Evolutionary conservation across 2,329 filamentous ascomycete species (phyloP), one percentile per base, ranked within the genome.

Genomic region (Hirsutella rhossiliensis): DNA sequence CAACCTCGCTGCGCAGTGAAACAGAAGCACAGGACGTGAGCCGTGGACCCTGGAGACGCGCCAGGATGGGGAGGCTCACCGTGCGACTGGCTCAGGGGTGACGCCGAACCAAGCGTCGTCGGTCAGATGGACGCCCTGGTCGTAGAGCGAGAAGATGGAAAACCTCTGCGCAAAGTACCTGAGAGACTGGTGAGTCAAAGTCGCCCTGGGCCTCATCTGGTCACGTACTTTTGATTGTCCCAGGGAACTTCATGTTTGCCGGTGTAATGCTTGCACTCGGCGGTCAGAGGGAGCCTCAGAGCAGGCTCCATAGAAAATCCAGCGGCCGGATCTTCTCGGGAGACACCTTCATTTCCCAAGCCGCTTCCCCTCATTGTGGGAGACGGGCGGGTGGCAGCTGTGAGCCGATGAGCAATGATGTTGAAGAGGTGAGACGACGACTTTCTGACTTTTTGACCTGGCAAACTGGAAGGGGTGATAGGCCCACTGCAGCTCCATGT

Each of bases 101-200:
- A 97, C 89, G 44, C 89, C 92, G 61, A 92, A 98, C 92, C 92
- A 98, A 43, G 88, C 84, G 64, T 90, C 83, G 60, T 94, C 82
- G 0, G 94, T 98, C 72, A 98, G 79, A 70, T 80, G 83, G 52
- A 98, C 76, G 44, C 88, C 90, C 46, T 89, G 75, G 59, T 96
- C 83, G 59, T 96, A 98, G 54, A 75, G 75, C 15, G 82, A 82
- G 65, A 94, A 98, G 51, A 98, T 85, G 43, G 80, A 82, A 61
- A 92, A 82, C 47, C 92, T 78, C 57, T 97, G 89, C 15, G 82
- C 73, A 78, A 87, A 98, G 64, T 98, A 98, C 61, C 88, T 94
- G 34, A 37, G 9, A 34, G 34, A 15, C 6, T 17, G 32, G 32
- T 34, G 13, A 29, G 18, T 6, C 20, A 8, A 18, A 18, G 23